These are phyloP conservation scores for Aspergillus japonicus DNA, from an alignment of 2,329 filamentous ascomycete species.

Conservation along the genomic window DNA sequence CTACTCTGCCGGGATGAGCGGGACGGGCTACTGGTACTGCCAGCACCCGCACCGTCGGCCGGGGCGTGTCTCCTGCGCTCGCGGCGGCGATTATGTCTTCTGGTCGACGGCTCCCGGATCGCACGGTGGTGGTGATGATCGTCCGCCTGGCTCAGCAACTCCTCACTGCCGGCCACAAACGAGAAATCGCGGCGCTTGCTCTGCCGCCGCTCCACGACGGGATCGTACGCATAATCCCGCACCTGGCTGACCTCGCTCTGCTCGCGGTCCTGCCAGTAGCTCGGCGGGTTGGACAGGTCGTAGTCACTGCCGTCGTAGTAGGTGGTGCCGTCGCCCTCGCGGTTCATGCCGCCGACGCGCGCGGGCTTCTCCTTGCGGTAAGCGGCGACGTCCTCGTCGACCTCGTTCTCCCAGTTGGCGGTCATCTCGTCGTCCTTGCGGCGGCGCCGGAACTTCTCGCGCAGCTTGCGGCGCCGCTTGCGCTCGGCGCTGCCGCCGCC, in stretches of 20 bases:
- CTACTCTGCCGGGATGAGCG: constrained; percentile 33
- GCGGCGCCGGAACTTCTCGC: constrained; percentile 37
- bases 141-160: constrained; percentile 37
- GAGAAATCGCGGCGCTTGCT: constrained; percentile 45
- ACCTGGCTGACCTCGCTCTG: constrained; percentile 50
- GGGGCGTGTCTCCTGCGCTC: constrained; percentile 28
- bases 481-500: constrained; percentile 5
- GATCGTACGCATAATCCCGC: constrained; percentile 40
- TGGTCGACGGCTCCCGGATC: constrained; percentile 27
- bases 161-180: constrained; percentile 51
- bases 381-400: constrained; percentile 68
- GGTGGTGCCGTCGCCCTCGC: constrained; percentile 69
- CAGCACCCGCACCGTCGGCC: not conserved
- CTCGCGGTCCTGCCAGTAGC: constrained; percentile 36
- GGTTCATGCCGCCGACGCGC: constrained; percentile 85
- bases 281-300: constrained; percentile 63
- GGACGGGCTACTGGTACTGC: constrained; percentile 15
- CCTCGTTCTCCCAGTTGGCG: constrained; percentile 58
- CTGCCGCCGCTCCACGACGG: constrained; percentile 5
- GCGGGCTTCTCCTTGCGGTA: constrained; percentile 88
- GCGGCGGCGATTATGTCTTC: constrained; percentile 33
- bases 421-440: constrained; percentile 39
- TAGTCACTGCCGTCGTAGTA: constrained; percentile 73
- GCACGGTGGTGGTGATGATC: constrained; percentile 35
- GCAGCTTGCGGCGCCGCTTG: constrained; percentile 38